Conservation (phyloP, 352 stramenopile species). For the Globisporangium yorkense region DNA sequence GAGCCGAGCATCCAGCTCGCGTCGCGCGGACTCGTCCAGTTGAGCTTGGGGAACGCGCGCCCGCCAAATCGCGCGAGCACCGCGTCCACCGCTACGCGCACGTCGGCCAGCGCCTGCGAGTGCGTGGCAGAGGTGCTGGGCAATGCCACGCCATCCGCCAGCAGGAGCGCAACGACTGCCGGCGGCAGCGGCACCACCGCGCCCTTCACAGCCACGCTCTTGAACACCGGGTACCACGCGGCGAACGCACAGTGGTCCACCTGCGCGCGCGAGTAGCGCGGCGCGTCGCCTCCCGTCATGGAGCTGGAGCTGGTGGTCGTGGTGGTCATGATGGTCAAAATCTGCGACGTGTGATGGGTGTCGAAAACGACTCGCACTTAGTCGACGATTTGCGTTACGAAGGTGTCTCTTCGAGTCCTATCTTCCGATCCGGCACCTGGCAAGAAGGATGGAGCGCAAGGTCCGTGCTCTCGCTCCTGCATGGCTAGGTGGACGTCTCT, state of each 20-base stretch:
- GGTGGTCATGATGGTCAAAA: neutral
- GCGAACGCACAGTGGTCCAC: constrained; percentile 80
- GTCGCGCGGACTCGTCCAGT: constrained; percentile 93
- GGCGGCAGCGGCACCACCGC: constrained; percentile 41
- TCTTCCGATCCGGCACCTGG: neutral
- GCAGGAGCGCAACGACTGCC: constrained; percentile 52
- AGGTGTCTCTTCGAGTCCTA: neutral
- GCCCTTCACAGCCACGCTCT: constrained; percentile 60
- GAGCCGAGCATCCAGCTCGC: constrained; percentile 89
- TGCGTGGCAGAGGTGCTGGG: constrained; percentile 13
- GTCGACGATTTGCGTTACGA: neutral
- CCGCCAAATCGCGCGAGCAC: constrained; percentile 62
- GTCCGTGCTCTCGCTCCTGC: neutral
- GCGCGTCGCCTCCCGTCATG: constrained; percentile 2
- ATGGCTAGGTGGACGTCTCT: no score
- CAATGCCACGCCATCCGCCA: constrained; percentile 65
- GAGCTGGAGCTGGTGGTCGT: neutral
- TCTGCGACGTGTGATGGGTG: neutral
- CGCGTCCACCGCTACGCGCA: constrained; percentile 57
- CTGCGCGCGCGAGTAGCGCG: constrained; percentile 55
- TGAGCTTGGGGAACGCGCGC: constrained; percentile 88
- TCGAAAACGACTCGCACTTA: neutral
- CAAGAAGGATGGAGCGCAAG: neutral
- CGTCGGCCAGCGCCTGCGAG: constrained; percentile 21
- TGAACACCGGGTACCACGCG: constrained; percentile 58